Base-by-base conservation (phyloP, 805 yeast species). In the Suhomyces pyralidae region DNA sequence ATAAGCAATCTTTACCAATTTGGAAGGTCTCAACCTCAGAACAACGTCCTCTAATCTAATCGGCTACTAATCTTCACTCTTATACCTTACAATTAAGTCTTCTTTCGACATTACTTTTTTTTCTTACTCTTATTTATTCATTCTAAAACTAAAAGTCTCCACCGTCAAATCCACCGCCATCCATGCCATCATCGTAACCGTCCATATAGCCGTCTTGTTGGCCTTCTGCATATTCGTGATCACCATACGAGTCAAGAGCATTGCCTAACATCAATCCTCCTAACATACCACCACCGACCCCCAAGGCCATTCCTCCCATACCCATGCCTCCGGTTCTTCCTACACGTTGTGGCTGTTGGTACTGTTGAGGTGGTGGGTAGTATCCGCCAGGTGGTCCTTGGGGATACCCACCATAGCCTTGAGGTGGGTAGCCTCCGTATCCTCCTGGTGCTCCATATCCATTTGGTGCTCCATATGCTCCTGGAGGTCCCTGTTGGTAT, bases 211-310 rank as follows among this genome's bases (percentile, higher is more conserved):
- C 74, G 58, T 76, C 66, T 62, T 72, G 58, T 62, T 71, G 56
- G 54, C 71, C 62, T 52, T 63, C 59, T 51, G 66, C 49, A 55
- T 63, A 53, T 51, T 62, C 65, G 40, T 66, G 64, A 42, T 66
- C 58, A 15, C 62, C 63, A 14, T 51, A 64, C 43, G 65, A 65
- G 44, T 66, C 64, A 54, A 82, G 58, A 45, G 79, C 79, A 36
- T 76, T 70, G 7, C 78, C 79, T 44, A 83, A 60, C 57, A 83
- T 59, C 68, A 80, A 68, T 45, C 88, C 89, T 52, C 88, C 89
- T 7, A 84, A 61, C 51, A 84, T 64, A 67, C 90, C 90, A 50
- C 76, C 80, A 15, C 77, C 78, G 2, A 70, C 69, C 54, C 78
- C 80, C 67, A 74, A 53, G 26, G 75, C 76, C 70, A 83, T 78